Base-by-base conservation (phyloP, 331 rosid genomes). In the Acacia concinna region DNA sequence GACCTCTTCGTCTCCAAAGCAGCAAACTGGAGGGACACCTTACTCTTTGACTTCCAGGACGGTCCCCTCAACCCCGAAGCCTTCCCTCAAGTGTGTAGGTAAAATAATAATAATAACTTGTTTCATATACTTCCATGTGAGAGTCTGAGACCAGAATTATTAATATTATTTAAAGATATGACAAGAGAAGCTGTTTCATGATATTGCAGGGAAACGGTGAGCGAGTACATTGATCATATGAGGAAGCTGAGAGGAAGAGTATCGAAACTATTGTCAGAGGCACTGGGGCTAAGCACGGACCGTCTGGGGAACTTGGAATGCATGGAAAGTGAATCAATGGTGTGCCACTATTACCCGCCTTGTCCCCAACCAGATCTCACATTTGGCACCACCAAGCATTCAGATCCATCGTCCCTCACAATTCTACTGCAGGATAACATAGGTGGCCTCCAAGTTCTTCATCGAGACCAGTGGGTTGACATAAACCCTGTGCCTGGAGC, bases 331-430 rank as follows among this genome's bases (percentile, higher is more conserved):
- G 93, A 89, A 79, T 78, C 81, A 69, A 32, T 92, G 81, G 88
- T 83, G 47, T 87, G 98, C 76, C 94, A 94, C 64, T 94, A 88
- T 66, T 92, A 92, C 88, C 98, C 98, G 7, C 40, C 68, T 28
- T 94, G 98, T 81, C 98, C 97, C 1, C 88, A 94, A 72, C 97
- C 97, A 35, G 81, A 94, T 38, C 68, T 89, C 31, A 94, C 97
- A 32, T 44, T 84, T 14, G 97, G 98, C 8, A 23, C 97, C 47
- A 89, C 87, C 80, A 89, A 85, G 83, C 97, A 94, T 49, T 92
- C 98, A 67, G 97, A 92, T 71, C 97, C 97, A 17, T 88, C 94
- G 4, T 79, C 85, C 41, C 74, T 94, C 7, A 90, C 97, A 31
- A 11, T 94, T 54, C 91, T 94, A 63, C 84, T 90, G 1, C 98